Evolutionary conservation across 176 grass and related monocot species (phyloP), one percentile per base, ranked within the genome.

Genomic region (Oryza australiensis): DNA sequence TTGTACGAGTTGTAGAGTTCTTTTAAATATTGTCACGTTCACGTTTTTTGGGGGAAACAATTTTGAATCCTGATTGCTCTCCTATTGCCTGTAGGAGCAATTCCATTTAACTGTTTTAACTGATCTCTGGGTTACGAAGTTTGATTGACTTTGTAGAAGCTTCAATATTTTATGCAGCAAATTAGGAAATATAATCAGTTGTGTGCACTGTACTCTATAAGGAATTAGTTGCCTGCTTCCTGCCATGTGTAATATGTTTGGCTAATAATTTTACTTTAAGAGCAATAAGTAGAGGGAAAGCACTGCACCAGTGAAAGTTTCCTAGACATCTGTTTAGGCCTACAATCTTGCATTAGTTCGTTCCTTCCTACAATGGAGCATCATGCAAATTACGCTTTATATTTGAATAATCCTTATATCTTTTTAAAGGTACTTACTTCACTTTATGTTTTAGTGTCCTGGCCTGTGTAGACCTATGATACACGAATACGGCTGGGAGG

Each of bases 11-110:
- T n/a, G 55, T 23, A 11, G 55, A 24, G 4, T 60, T 59, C 53
- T 59, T 59, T 7, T 10, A 23, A 12, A 60, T 1, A 24, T 60
- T 60, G 1, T n/a, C 37, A 63, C 22, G 34, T 78, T 26, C 22
- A 70, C 64, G 1, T 46, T 13, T 70, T 55, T 22, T 22, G 16
- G 16, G 11, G 3, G 18, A n/a, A 45, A n/a, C 71, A 49, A 4
- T 70, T 77, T 77, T 33, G 41, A 82, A 65, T 51, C 38, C n/a
- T 62, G 63, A 15, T 5, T 75, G 46, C 3, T 86, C 45, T 35
- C 28, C 37, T 3, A 26, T 29, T 55, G 45, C 1, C 40, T 1
- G 16, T 45, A 72, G 37, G 40, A 24, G 38, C 22, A 24, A 26
- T 45, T 45, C 38, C 22, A 43, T 45, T 43, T 45, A 5, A 24